A percentile compares a stretch with the other conserved stretches of the same genome.
Evolutionary conservation across 306 rosid species (phyloP).

Genomic region (Cucumis cinereus): DNA sequence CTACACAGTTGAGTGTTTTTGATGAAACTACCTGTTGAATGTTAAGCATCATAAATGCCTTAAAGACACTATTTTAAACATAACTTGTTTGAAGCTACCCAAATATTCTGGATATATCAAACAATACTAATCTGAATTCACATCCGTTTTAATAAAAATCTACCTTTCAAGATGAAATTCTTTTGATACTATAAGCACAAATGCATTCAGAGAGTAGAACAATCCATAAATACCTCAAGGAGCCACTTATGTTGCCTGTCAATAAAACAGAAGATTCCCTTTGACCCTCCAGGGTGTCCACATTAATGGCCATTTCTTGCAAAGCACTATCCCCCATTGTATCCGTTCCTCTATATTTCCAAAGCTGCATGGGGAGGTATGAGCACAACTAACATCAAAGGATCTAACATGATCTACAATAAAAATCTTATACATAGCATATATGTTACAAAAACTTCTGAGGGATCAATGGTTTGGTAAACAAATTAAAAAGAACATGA

Average conservation of each 20-base stretch:
- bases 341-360: slow-evolving; percentile 52
- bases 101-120: neutral
- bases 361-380: slow-evolving; percentile 32
- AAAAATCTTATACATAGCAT: neutral
- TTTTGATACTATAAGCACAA: neutral
- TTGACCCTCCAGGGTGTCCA: slow-evolving; percentile 52
- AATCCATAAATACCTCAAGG: slow-evolving; percentile 39
- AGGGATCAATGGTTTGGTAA: neutral
- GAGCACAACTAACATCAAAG: neutral
- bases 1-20: neutral
- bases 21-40: neutral
- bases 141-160: neutral
- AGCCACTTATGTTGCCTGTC: slow-evolving; percentile 44
- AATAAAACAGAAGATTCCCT: slow-evolving; percentile 37
- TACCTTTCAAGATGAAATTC: neutral
- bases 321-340: slow-evolving; percentile 41
- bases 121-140: neutral
- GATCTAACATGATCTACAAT: neutral
- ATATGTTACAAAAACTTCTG: neutral
- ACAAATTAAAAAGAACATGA: neutral
- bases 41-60: neutral
- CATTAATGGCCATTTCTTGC: slow-evolving; percentile 41
- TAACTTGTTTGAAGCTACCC: neutral
- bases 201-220: neutral
- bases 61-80: neutral